A percentile compares a stretch with the other conserved stretches of the same genome.
Evolutionary conservation across 2,329 filamentous ascomycete genomes (phyloP).

Genomic region (Colletotrichum euphorbiae): DNA sequence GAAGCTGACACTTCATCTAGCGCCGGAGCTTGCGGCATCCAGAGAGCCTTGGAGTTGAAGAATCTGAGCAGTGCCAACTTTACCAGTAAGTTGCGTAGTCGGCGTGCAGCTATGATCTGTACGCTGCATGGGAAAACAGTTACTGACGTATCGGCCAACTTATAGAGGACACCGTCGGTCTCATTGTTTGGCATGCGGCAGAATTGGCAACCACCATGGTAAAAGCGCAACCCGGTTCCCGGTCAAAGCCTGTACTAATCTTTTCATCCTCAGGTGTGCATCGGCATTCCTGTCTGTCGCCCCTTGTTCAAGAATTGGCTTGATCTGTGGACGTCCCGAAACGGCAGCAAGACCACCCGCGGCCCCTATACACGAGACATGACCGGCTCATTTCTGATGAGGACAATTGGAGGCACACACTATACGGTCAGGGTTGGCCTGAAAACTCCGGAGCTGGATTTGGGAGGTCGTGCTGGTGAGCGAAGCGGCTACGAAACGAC

Average conservation of each 20-base stretch:
- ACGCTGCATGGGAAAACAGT: background rate
- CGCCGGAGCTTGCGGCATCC: conserved; percentile 47
- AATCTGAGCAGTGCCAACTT: conserved; percentile 45
- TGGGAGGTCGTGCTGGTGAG: background rate
- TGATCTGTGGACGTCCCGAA: conserved; percentile 15
- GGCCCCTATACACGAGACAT: conserved; percentile 29
- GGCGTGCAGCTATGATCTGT: too few species aligned
- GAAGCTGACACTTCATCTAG: conserved; percentile 31
- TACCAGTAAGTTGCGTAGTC: conserved; percentile 18
- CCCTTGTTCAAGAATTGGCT: conserved; percentile 48
- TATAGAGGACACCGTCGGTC: conserved; percentile 50
- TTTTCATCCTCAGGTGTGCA: conserved; percentile 45
- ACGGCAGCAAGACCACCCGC: conserved; percentile 4
- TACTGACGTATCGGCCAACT: conserved; percentile 9
- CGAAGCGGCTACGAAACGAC: conserved; percentile 5
- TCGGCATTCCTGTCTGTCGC: conserved; percentile 53
- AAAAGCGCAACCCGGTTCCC: too few species aligned
- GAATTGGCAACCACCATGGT: conserved; percentile 52
- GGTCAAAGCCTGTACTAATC: background rate
- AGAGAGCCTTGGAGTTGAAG: conserved; percentile 45
- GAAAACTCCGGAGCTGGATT: conserved; percentile 29
- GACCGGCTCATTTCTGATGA: conserved; percentile 30
- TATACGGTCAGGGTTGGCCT: conserved; percentile 31
- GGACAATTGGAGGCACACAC: conserved; percentile 35
- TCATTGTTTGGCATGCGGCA: conserved; percentile 53